Percentiles rank a stretch among this genome's conserved stretches.
phyloP scores from a whole-genome alignment of 768 basidiomycete genomes.

The Mrakia gelida region DNA sequence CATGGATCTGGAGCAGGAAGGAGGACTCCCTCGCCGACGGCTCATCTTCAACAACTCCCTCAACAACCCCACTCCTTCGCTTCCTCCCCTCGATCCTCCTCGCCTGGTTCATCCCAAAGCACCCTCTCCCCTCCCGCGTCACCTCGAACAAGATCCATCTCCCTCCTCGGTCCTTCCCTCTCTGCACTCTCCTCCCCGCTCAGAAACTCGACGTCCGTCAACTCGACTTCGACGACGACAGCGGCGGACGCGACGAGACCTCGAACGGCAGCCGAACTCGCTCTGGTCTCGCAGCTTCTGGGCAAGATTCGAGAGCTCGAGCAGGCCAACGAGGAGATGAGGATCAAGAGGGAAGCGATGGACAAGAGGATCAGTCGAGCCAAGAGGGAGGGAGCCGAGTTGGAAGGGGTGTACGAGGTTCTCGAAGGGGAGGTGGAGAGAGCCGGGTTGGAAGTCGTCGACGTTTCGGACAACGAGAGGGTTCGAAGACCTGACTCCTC shows the following conservation, averaged over 20 bases:
- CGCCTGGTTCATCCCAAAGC: neutral
- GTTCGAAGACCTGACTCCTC: neutral
- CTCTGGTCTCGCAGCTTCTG: slow-evolving; percentile 34
- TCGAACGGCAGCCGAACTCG: slow-evolving; percentile 23
- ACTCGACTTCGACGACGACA: neutral
- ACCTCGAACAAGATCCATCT: slow-evolving; percentile 17
- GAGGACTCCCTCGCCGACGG: neutral
- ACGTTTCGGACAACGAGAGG: slow-evolving; percentile 40
- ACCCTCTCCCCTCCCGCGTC: slow-evolving; percentile 15
- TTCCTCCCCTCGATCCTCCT: neutral
- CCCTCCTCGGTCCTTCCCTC: slow-evolving; percentile 20
- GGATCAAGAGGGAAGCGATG: slow-evolving; percentile 30
- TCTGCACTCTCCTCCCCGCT: neutral
- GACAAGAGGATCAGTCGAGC: slow-evolving; percentile 26
- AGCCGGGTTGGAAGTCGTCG: slow-evolving; percentile 51
- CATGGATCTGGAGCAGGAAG: neutral
- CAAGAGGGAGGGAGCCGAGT: slow-evolving; percentile 25
- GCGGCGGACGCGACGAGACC: neutral
- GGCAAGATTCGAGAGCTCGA: slow-evolving; percentile 37
- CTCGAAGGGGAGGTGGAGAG: slow-evolving; percentile 52
- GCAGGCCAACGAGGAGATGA: slow-evolving; percentile 33
- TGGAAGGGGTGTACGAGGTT: slow-evolving; percentile 52
- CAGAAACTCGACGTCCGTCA: neutral
- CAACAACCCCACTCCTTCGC: too few relatives aligned
- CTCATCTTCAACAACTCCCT: neutral